Conservation (phyloP, 2,329 filamentous ascomycete species). For the Cercospora janseana region DNA sequence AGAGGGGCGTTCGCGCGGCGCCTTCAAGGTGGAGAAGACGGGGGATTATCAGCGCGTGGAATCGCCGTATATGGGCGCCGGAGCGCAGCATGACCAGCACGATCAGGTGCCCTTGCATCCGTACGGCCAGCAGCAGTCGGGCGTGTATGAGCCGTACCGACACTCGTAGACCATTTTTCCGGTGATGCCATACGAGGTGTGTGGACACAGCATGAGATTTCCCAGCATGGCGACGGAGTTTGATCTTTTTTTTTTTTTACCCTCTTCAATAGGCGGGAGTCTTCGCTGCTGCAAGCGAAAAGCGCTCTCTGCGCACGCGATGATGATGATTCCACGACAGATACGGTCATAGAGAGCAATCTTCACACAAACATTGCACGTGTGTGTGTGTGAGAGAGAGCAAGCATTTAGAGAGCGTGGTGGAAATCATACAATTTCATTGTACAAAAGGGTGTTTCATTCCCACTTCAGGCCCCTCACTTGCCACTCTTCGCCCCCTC, state of each 20-base stretch:
- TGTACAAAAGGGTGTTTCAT: neutral
- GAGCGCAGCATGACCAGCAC: conserved; percentile 18
- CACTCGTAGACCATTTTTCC: conserved; percentile 21
- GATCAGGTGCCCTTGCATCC: conserved; percentile 35
- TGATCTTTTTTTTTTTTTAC: no score
- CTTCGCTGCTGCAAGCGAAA: no score
- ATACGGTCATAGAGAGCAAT: conserved; percentile 1
- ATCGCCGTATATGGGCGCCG: conserved; percentile 41
- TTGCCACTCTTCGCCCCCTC: conserved; percentile 12
- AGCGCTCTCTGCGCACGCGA: neutral
- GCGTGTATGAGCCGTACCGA: conserved; percentile 48
- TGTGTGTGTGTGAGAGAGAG: no score
- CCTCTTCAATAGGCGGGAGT: no score
- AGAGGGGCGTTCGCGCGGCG: conserved; percentile 25
- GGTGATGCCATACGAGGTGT: no score
- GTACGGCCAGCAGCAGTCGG: conserved; percentile 41
- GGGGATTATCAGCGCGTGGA: conserved; percentile 59
- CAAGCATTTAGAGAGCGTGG: no score
- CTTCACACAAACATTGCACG: neutral
- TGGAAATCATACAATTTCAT: neutral
- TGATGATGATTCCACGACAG: conserved; percentile 4
- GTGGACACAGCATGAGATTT: no score
- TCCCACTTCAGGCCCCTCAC: neutral
- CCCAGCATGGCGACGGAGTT: conserved; percentile 24
- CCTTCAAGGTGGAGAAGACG: conserved; percentile 57